Evolutionary conservation across 2,329 filamentous ascomycete genomes (phyloP), one percentile per base, ranked within the genome.

Genomic region (Chaetomium sp.): DNA sequence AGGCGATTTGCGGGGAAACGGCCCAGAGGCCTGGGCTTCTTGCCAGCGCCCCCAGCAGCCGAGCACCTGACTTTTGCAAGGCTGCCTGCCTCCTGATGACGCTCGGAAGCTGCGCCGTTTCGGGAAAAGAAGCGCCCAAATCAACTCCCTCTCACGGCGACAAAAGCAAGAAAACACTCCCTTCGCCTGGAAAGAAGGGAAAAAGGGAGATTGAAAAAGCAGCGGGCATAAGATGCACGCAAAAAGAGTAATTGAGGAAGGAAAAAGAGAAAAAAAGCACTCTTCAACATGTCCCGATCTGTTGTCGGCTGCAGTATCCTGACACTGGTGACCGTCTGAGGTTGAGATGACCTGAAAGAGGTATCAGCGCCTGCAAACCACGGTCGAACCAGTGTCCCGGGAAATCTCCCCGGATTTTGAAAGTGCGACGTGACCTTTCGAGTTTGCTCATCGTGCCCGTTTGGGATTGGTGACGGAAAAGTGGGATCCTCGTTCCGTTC

Each of bases 1-100:
- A 63, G 64, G 61, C 63, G 54, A 63, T 60, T 62, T 64, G 64
- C 60, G 64, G 64, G 64, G 64, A 63, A 66, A 52, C 43, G 40
- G 40, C 6, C 10, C 14, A 14, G 19, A 27, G 62, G 59, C 56
- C 57, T 53, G 54, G 59, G 58, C 56, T 59, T 60, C 54, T 27
- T 27, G 19, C 19, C 19, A 27, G 19, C 19, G 19, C 19, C 19
- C 19, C 19, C 19, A 27, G 19, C 57, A 58, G 56, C 50, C 44
- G 57, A 38, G 52, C 63, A 64, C 63, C 60, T 65, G 63, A 65
- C 63, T 46, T 37, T 33, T 52, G 49, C 43, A 47, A 60, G 56
- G 62, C 61, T 62, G 60, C 61, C 62, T 62, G 53, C 55, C 60
- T 58, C 59, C 58, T 61, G 61, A 58, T 55, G 55, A 49, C 37